Conservation (phyloP, 345 rosid species). For the Populus ilicifolia region DNA sequence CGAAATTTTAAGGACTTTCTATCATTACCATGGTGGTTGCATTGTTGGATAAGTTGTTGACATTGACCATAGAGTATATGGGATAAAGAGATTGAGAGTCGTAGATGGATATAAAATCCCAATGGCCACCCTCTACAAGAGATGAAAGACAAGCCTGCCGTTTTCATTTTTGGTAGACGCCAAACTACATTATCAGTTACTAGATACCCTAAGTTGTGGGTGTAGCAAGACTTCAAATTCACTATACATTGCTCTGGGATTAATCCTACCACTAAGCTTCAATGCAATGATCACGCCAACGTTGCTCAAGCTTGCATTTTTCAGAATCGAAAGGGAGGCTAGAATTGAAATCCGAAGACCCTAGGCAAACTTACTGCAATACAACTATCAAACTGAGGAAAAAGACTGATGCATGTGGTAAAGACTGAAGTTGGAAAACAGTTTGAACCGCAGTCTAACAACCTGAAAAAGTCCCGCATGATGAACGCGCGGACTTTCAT, state of each 20-base stretch:
- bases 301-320: conserved; percentile 30
- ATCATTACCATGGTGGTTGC: conserved; percentile 69
- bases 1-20: conserved; percentile 55
- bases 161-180: too few relatives aligned
- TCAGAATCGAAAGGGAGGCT: conserved; percentile 54
- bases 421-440: not conserved
- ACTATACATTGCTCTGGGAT: too few relatives aligned
- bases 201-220: too few relatives aligned
- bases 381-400: conserved; percentile 50
- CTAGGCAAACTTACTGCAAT: conserved; percentile 50
- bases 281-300: not conserved
- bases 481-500: not conserved
- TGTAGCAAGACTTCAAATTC: too few relatives aligned
- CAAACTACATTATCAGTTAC: too few relatives aligned
- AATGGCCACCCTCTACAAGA: conserved; percentile 46
- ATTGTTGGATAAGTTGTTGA: conserved; percentile 56
- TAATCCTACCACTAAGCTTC: too few relatives aligned
- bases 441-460: not conserved
- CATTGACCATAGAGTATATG: conserved; percentile 41
- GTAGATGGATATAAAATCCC: conserved; percentile 80
- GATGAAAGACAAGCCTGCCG: too few relatives aligned
- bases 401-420: conserved; percentile 42
- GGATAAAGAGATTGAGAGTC: conserved; percentile 52
- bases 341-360: conserved; percentile 38
- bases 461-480: not conserved